These are phyloP conservation scores for Ramaria sp. DNA, from an alignment of 768 basidiomycete genomes.

Conservation along the genomic window DNA sequence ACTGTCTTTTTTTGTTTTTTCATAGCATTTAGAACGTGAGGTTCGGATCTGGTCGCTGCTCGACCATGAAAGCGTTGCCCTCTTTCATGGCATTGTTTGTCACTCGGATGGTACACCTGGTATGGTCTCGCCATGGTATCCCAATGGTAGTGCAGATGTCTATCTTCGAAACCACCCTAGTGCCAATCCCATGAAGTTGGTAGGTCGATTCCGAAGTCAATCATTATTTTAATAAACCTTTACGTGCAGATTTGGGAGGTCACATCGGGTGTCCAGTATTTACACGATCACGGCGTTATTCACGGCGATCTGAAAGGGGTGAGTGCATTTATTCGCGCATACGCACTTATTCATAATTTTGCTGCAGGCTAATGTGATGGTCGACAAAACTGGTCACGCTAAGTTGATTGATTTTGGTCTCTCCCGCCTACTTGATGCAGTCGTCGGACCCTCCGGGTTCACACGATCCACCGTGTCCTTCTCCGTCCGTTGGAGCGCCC, in stretches of 20 bases:
- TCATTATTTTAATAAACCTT: background rate
- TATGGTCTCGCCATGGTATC: slow-evolving; percentile 5
- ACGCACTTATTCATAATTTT: background rate
- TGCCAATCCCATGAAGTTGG: background rate
- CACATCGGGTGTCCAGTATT: slow-evolving; percentile 13
- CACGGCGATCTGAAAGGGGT: slow-evolving; percentile 18
- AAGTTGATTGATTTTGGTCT: slow-evolving; percentile 11
- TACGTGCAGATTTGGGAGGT: slow-evolving; percentile 13
- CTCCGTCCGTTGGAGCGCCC: slow-evolving; percentile 1
- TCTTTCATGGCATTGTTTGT: background rate
- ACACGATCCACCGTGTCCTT: background rate
- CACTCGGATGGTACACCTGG: background rate
- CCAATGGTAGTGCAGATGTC: slow-evolving; percentile 2
- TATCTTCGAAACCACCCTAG: background rate
- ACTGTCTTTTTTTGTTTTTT: background rate
- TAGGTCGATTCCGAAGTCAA: background rate
- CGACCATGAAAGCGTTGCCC: background rate
- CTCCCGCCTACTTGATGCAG: background rate
- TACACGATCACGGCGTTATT: slow-evolving; percentile 13
- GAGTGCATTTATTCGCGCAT: background rate
- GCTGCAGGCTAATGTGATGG: slow-evolving; percentile 9
- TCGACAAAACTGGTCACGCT: slow-evolving; percentile 7
- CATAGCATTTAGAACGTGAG: slow-evolving; percentile 1
- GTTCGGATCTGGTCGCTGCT: background rate
- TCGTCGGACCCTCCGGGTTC: background rate